These are phyloP conservation scores for Ilyonectria robusta DNA, from an alignment of 2,329 filamentous ascomycete genomes.

Conservation along the genomic window DNA sequence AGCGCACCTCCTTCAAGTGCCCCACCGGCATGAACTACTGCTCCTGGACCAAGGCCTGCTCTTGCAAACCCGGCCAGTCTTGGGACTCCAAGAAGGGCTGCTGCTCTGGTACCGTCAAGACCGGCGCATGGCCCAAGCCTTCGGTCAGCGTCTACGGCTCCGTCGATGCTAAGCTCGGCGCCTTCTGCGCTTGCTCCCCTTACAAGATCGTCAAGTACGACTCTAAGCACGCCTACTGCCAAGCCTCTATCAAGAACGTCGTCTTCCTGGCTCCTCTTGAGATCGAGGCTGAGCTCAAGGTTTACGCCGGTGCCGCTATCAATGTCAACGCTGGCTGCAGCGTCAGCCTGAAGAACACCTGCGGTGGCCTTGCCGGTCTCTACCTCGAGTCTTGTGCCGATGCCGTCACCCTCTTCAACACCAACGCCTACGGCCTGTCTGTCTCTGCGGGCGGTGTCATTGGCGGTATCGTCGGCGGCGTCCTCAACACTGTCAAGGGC, in stretches of 20 bases:
- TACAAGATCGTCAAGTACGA: constrained; percentile 55
- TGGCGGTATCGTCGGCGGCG: constrained; percentile 43
- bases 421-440: constrained; percentile 50
- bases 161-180: constrained; percentile 47
- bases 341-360: constrained; percentile 50
- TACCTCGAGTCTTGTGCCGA: constrained; percentile 51
- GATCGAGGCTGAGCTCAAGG: constrained; percentile 48
- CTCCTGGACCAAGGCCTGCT: constrained; percentile 58
- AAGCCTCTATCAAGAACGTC: constrained; percentile 52
- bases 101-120: constrained; percentile 47
- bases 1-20: constrained; percentile 50
- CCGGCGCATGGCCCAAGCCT: constrained; percentile 54
- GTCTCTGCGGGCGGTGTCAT: constrained; percentile 46
- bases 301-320: constrained; percentile 43
- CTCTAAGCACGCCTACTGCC: constrained; percentile 53
- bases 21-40: constrained; percentile 54
- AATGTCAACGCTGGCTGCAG: constrained; percentile 47
- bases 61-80: constrained; percentile 59
- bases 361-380: constrained; percentile 51
- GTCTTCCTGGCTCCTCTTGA: constrained; percentile 51
- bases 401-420: constrained; percentile 57
- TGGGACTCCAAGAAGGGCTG: constrained; percentile 50
- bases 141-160: constrained; percentile 43
- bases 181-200: constrained; percentile 54
- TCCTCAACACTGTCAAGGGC: constrained; percentile 43